Evolutionary conservation across 495 filamentous ascomycete genomes (phyloP).

Genomic region (Bathelium albidoporum): DNA sequence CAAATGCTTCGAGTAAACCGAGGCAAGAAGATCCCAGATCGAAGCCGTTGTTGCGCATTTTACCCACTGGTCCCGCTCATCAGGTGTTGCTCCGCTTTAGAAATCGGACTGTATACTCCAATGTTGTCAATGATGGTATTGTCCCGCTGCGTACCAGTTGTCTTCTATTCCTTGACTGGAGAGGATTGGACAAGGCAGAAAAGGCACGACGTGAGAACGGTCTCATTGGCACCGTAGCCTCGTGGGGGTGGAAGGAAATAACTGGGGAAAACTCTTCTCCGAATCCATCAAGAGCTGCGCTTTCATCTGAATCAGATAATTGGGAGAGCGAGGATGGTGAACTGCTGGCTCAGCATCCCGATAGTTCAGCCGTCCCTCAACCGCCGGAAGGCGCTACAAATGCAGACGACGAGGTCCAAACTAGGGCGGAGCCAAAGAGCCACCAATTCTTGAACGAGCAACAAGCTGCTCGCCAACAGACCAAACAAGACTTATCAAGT

Average conservation of each 20-base stretch:
- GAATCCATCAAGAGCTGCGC: constrained; percentile 27
- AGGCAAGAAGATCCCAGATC: constrained; percentile 60
- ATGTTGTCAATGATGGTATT: constrained; percentile 97
- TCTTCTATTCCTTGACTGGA: constrained; percentile 94
- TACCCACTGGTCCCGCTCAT: constrained; percentile 90
- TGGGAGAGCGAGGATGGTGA: constrained; percentile 16
- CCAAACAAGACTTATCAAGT: neutral
- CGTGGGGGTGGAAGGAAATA: constrained; percentile 90
- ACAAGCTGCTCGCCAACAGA: constrained; percentile 13
- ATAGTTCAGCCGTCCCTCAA: constrained; percentile 42
- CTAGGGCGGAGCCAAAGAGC: constrained; percentile 15
- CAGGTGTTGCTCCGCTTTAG: constrained; percentile 74
- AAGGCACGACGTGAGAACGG: constrained; percentile 90
- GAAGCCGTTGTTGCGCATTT: constrained; percentile 81
- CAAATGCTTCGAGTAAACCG: constrained; percentile 48
- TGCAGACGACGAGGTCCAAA: constrained; percentile 39
- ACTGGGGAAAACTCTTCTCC: constrained; percentile 63
- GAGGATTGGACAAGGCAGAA: constrained; percentile 81
- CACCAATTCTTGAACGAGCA: constrained; percentile 17
- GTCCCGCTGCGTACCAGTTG: constrained; percentile 92
- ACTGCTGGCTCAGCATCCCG: neutral
- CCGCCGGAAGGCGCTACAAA: constrained; percentile 44
- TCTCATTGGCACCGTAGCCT: constrained; percentile 79
- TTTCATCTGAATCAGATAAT: constrained; percentile 21
- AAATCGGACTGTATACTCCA: constrained; percentile 89